Conservation (phyloP, 2,329 filamentous ascomycete genomes). For the Aspergillus nomiae region DNA sequence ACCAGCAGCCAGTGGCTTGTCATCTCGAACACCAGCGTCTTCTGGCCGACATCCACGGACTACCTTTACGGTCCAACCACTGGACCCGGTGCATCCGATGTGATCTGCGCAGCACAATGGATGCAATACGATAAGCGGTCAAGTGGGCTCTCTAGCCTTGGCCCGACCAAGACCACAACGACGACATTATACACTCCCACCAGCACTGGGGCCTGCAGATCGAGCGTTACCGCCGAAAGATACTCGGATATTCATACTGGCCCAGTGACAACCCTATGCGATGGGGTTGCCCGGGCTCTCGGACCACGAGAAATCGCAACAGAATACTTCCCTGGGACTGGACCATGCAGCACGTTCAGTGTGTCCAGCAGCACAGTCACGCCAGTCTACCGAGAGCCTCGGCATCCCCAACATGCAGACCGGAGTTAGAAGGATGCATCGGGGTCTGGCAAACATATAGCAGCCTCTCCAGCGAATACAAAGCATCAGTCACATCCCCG, state of each 20-base stretch:
- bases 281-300: slow-evolving; percentile 21
- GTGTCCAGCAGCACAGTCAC: neutral
- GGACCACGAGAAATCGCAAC: slow-evolving; percentile 22
- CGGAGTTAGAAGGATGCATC: slow-evolving; percentile 21
- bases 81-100: slow-evolving; percentile 20
- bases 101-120: slow-evolving; percentile 24
- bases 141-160: slow-evolving; percentile 15
- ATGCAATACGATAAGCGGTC: slow-evolving; percentile 19
- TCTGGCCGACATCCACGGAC: slow-evolving; percentile 28
- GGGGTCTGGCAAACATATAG: slow-evolving; percentile 24
- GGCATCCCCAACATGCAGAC: slow-evolving; percentile 13
- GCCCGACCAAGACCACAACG: slow-evolving; percentile 17
- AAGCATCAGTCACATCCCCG: slow-evolving; percentile 7
- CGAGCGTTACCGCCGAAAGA: slow-evolving; percentile 8
- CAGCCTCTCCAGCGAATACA: slow-evolving; percentile 14
- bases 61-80: slow-evolving; percentile 27
- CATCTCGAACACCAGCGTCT: slow-evolving; percentile 21
- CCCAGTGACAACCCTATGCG: slow-evolving; percentile 26
- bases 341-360: slow-evolving; percentile 17
- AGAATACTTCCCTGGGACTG: slow-evolving; percentile 20
- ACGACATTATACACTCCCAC: slow-evolving; percentile 15
- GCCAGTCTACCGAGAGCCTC: slow-evolving; percentile 14
- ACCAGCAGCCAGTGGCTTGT: slow-evolving; percentile 35
- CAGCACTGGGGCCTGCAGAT: slow-evolving; percentile 23
- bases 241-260: slow-evolving; percentile 21